Percentiles rank a stretch among this genome's conserved stretches.
Conservation (phyloP, 352 stramenopile genomes). For the Pythium myriotylum region DNA sequence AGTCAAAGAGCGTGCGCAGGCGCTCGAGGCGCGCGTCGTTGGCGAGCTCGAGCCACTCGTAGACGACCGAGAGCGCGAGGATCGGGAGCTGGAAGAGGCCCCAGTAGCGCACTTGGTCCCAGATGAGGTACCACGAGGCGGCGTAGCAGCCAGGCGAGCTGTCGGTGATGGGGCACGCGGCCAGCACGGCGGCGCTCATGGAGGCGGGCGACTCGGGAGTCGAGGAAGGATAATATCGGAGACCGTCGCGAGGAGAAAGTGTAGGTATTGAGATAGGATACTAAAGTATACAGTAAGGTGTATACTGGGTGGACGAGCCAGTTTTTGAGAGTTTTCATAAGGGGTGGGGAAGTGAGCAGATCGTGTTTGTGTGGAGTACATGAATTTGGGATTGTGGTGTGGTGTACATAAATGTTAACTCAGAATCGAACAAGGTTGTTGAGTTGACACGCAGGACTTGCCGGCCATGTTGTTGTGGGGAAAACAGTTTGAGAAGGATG, state of each 20-base stretch:
- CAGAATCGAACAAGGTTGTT: no score
- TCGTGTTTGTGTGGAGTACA: no score
- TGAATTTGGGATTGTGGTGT: no score
- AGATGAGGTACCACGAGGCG: conserved; percentile 82
- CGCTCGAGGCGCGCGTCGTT: conserved; percentile 66
- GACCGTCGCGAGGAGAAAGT: no score
- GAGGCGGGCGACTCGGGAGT: no score
- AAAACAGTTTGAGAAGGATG: no score
- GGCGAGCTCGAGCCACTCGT: conserved; percentile 81
- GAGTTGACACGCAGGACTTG: no score
- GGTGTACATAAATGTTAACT: no score
- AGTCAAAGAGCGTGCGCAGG: conserved; percentile 67
- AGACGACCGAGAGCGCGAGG: conserved; percentile 67
- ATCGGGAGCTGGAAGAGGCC: conserved; percentile 76
- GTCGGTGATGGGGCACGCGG: conserved; percentile 64
- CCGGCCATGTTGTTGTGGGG: no score
- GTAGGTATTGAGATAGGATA: no score
- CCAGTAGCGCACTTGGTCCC: conserved; percentile 81
- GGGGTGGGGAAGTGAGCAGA: conserved; percentile 12
- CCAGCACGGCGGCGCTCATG: neutral
- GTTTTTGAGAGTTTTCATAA: neutral
- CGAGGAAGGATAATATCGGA: neutral
- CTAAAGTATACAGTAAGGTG: conserved; percentile 5
- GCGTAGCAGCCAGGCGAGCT: conserved; percentile 65
- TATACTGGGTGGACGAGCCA: neutral